phyloP scores from a whole-genome alignment of 805 yeast genomes.

The Wickerhamiella azymoides region DNA sequence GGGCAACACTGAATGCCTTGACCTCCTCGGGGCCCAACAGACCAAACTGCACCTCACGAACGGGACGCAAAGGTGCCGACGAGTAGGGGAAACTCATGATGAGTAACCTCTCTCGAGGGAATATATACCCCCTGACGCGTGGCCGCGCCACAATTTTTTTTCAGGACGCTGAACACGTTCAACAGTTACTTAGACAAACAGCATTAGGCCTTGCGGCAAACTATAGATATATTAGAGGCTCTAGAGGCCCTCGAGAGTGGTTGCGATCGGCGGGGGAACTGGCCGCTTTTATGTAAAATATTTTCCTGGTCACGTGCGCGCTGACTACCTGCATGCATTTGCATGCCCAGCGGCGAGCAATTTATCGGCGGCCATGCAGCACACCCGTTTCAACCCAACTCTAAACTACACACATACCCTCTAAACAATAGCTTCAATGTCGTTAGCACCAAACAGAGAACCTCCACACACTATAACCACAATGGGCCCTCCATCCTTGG shows the following conservation, averaged over 20 bases:
- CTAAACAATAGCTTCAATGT: not conserved
- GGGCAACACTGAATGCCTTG: slow-evolving; percentile 94
- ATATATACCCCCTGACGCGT: not conserved
- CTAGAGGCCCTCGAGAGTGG: not conserved
- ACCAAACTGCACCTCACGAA: slow-evolving; percentile 97
- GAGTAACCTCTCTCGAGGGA: not conserved
- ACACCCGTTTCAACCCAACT: too few relatives aligned
- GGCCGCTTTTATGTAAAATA: not conserved
- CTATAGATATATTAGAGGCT: too few relatives aligned
- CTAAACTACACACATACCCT: not conserved
- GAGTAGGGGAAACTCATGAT: slow-evolving; percentile 61
- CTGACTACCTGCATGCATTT: not conserved
- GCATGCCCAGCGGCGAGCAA: not conserved
- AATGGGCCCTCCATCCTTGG: too few relatives aligned
- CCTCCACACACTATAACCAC: too few relatives aligned
- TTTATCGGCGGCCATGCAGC: not conserved
- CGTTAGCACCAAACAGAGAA: not conserved
- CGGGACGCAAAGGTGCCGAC: slow-evolving; percentile 95
- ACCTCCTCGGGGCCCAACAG: slow-evolving; percentile 94
- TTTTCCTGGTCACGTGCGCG: not conserved
- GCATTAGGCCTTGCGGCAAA: too few relatives aligned
- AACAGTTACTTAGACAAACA: too few relatives aligned
- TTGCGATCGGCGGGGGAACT: not conserved
- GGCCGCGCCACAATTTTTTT: not conserved
- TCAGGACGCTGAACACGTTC: too few relatives aligned